A percentile compares a stretch with the other conserved stretches of the same genome.
Conservation (phyloP, 2,329 filamentous ascomycete genomes). For the Hirsutella rhossiliensis region DNA sequence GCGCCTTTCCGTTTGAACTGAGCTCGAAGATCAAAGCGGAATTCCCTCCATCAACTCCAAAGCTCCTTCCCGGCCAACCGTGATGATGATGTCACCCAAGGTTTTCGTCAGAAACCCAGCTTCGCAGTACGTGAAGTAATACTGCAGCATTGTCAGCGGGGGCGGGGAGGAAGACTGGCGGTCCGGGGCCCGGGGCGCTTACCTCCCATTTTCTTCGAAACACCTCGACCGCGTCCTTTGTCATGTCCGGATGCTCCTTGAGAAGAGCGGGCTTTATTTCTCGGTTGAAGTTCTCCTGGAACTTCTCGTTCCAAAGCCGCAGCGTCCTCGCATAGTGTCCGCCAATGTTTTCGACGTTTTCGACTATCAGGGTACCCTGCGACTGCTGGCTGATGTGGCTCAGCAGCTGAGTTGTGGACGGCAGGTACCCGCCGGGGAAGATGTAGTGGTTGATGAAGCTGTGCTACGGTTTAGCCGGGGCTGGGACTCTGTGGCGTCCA, state of each 20-base stretch:
- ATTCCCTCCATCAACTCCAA: slow-evolving; percentile 59
- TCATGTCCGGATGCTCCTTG: slow-evolving; percentile 45
- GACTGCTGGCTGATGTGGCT: slow-evolving; percentile 49
- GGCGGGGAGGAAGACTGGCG: neutral
- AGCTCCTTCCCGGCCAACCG: slow-evolving; percentile 52
- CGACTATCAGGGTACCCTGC: slow-evolving; percentile 49
- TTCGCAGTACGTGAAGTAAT: slow-evolving; percentile 67
- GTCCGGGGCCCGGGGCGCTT: slow-evolving; percentile 10
- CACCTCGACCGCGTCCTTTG: slow-evolving; percentile 48
- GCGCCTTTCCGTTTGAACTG: no score
- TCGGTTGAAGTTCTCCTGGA: slow-evolving; percentile 48
- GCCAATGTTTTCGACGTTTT: slow-evolving; percentile 59
- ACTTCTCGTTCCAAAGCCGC: slow-evolving; percentile 55
- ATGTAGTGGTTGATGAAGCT: slow-evolving; percentile 67
- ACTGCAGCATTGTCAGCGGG: slow-evolving; percentile 25
- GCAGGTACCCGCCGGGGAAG: slow-evolving; percentile 65
- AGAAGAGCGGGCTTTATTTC: slow-evolving; percentile 49
- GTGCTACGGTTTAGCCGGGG: neutral
- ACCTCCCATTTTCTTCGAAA: slow-evolving; percentile 63
- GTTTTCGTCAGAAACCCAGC: slow-evolving; percentile 62
- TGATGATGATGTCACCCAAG: slow-evolving; percentile 61
- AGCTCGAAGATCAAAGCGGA: slow-evolving; percentile 32
- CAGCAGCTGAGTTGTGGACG: slow-evolving; percentile 42
- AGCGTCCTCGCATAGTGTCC: slow-evolving; percentile 62
- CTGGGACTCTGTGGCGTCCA: neutral